Evolutionary conservation across 257 asterid genomes (phyloP).

Genomic region (Linaria vulgaris): DNA sequence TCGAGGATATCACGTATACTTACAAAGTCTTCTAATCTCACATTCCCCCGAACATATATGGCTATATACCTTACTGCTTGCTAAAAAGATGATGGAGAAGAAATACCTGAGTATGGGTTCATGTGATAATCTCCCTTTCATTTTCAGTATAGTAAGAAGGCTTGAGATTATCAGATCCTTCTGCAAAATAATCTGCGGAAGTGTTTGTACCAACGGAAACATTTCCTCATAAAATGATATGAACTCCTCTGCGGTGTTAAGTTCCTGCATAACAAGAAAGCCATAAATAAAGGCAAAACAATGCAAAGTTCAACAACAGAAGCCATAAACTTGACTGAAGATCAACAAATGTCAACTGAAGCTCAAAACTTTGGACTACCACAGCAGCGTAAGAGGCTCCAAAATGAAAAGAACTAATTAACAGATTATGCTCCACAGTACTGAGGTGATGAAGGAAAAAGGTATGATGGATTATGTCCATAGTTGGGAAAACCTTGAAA

Average conservation of each 20-base stretch:
- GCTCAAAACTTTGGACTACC: background rate
- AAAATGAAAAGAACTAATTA: too few species aligned
- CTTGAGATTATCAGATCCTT: constrained; percentile 60
- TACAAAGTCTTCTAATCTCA: background rate
- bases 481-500: too few species aligned
- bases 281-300: constrained; percentile 10
- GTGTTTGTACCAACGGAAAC: constrained; percentile 83
- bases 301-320: background rate
- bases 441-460: too few species aligned
- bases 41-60: background rate
- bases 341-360: too few species aligned
- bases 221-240: constrained; percentile 81
- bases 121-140: constrained; percentile 73
- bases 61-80: background rate
- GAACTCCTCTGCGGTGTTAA: constrained; percentile 90
- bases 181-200: constrained; percentile 83
- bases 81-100: background rate
- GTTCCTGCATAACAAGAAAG: constrained; percentile 57
- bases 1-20: background rate
- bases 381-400: background rate
- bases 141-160: constrained; percentile 61
- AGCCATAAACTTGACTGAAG: too few species aligned
- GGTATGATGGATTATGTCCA: too few species aligned
- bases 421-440: background rate
- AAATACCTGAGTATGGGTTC: constrained; percentile 81